These are phyloP conservation scores for Albugo laibachii DNA, from an alignment of 352 stramenopile genomes.

Conservation along the genomic window DNA sequence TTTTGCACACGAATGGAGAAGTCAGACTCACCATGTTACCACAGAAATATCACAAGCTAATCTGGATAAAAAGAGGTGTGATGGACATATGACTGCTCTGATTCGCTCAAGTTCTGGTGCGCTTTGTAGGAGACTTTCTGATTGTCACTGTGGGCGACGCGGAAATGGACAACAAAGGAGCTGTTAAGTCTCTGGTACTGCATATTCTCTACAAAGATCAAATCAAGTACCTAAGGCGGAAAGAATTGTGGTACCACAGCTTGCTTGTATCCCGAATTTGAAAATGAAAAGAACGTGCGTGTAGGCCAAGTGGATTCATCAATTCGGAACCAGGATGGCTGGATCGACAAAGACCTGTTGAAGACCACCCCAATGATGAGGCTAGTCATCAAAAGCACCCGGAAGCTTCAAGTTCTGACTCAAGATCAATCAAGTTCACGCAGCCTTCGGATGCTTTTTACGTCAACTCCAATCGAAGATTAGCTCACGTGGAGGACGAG, in stretches of 20 bases:
- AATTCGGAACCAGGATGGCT: neutral
- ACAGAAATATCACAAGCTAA: slow-evolving; percentile 96
- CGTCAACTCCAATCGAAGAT: slow-evolving; percentile 60
- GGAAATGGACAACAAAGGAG: slow-evolving; percentile 34
- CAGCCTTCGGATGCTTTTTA: slow-evolving; percentile 10
- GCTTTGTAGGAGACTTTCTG: slow-evolving; percentile 79
- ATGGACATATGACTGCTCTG: neutral
- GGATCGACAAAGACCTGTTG: slow-evolving; percentile 1
- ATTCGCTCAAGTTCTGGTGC: neutral
- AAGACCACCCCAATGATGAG: neutral
- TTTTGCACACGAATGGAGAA: too few relatives aligned
- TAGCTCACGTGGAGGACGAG: slow-evolving; percentile 52
- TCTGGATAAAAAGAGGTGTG: slow-evolving; percentile 91
- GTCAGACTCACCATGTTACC: slow-evolving; percentile 86
- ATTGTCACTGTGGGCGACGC: slow-evolving; percentile 78
- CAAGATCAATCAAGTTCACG: neutral
- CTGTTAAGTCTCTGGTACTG: slow-evolving; percentile 82
- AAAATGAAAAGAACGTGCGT: slow-evolving; percentile 1
- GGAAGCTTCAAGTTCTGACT: neutral
- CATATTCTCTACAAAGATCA: slow-evolving; percentile 98
- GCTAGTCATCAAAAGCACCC: neutral
- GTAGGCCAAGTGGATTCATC: neutral
- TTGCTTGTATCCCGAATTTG: slow-evolving; percentile 1
- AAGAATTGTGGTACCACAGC: slow-evolving; percentile 72
- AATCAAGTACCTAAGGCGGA: slow-evolving; percentile 92